A percentile compares a stretch with the other conserved stretches of the same genome.
Evolutionary conservation across 345 rosid species (phyloP).

Genomic region (Anacardium occidentale): DNA sequence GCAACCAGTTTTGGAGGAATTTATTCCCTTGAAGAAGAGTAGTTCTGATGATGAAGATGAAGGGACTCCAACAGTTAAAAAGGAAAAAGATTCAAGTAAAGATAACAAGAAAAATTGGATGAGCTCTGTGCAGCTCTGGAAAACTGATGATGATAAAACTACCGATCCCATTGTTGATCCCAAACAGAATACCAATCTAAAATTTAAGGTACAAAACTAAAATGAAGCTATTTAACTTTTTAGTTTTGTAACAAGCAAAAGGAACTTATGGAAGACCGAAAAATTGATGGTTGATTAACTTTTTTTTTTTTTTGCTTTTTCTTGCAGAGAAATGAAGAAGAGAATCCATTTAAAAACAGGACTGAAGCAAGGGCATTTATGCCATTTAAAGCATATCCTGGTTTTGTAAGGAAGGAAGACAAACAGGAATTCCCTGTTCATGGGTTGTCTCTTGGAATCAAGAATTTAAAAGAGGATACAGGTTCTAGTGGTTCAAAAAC

Average conservation of each 20-base stretch:
- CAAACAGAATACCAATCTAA: slow-evolving; percentile 37
- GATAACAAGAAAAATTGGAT: slow-evolving; percentile 65
- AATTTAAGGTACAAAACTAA: slow-evolving; percentile 40
- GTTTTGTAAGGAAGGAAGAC: slow-evolving; percentile 35
- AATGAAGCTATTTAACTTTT: not conserved
- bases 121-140: slow-evolving; percentile 74
- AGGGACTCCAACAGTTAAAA: slow-evolving; percentile 21
- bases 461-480: slow-evolving; percentile 55
- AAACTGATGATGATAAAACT: slow-evolving; percentile 32
- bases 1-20: slow-evolving; percentile 68
- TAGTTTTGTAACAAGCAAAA: not conserved
- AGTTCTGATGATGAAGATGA: slow-evolving; percentile 28
- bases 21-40: slow-evolving; percentile 57
- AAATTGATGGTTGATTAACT: slow-evolving; percentile 2
- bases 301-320: not conserved
- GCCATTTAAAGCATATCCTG: slow-evolving; percentile 39
- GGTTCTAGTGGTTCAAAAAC: slow-evolving; percentile 42
- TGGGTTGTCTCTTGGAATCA: slow-evolving; percentile 56
- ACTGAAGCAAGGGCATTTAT: slow-evolving; percentile 33
- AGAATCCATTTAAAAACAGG: slow-evolving; percentile 35
- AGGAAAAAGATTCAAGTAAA: slow-evolving; percentile 38
- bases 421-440: slow-evolving; percentile 32
- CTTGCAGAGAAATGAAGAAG: slow-evolving; percentile 49
- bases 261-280: not conserved
- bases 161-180: slow-evolving; percentile 25